Evolutionary conservation across 306 rosid species (phyloP).

Genomic region (Canavalia ensiformis): DNA sequence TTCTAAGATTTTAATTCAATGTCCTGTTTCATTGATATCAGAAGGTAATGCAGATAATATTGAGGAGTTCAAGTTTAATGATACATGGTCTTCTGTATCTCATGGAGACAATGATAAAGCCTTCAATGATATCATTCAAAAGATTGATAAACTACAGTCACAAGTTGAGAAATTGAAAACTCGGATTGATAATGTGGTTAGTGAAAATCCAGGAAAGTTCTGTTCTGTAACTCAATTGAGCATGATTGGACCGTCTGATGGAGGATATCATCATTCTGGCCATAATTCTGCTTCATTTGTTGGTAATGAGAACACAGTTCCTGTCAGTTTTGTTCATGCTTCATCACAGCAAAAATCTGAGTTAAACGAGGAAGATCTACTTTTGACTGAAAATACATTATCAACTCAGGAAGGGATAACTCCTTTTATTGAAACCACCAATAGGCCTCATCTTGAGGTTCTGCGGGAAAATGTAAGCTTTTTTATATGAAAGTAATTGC

Average conservation of each 20-base stretch:
- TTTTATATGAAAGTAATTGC: constrained; percentile 1
- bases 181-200: constrained; percentile 67
- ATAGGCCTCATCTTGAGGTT: constrained; percentile 50
- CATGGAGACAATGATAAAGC: constrained; percentile 61
- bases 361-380: constrained; percentile 48
- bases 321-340: constrained; percentile 46
- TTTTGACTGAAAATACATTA: constrained; percentile 53
- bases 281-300: constrained; percentile 55
- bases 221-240: constrained; percentile 56
- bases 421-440: constrained; percentile 52
- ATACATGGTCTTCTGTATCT: constrained; percentile 53
- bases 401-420: constrained; percentile 50
- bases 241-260: constrained; percentile 52
- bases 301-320: constrained; percentile 50
- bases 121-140: constrained; percentile 57
- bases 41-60: constrained; percentile 53
- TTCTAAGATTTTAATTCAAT: constrained; percentile 35
- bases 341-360: constrained; percentile 56
- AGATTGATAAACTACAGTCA: constrained; percentile 63
- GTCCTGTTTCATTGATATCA: constrained; percentile 41
- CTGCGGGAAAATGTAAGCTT: constrained; percentile 60
- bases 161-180: constrained; percentile 68
- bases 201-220: constrained; percentile 67
- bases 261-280: constrained; percentile 50
- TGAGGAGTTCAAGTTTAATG: constrained; percentile 58